These are phyloP conservation scores for Cochlearia excelsa DNA, from an alignment of 345 rosid genomes.

Conservation along the genomic window DNA sequence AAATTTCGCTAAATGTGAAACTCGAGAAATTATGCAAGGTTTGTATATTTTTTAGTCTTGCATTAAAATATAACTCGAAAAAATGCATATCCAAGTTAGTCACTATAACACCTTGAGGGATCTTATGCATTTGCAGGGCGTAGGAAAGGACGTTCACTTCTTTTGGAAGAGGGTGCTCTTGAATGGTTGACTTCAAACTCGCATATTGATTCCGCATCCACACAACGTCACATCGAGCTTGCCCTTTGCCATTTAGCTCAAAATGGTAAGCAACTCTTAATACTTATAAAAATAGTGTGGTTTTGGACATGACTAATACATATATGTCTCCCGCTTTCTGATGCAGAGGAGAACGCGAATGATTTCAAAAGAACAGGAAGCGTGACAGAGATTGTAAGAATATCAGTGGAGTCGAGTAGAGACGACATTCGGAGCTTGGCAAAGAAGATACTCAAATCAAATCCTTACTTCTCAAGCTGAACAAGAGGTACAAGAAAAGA, in stretches of 20 bases:
- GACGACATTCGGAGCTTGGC: conserved; percentile 89
- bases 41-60: conserved; percentile 14
- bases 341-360: conserved; percentile 65
- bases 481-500: conserved; percentile 12
- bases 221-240: conserved; percentile 79
- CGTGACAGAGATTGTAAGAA: conserved; percentile 53
- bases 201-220: conserved; percentile 52
- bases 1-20: conserved; percentile 94
- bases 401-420: conserved; percentile 73
- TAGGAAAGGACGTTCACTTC: conserved; percentile 72
- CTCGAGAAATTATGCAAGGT: conserved; percentile 82
- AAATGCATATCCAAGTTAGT: not conserved
- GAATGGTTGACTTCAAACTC: conserved; percentile 70
- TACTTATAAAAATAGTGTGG: not conserved
- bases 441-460: conserved; percentile 64
- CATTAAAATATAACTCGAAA: conserved; percentile 7
- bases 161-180: conserved; percentile 73
- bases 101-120: conserved; percentile 6
- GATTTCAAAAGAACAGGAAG: conserved; percentile 65
- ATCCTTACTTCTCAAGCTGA: conserved; percentile 41
- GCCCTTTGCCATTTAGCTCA: conserved; percentile 95
- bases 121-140: conserved; percentile 50
- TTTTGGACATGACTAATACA: conserved; percentile 9
- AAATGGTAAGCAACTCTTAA: conserved; percentile 49
- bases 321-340: not conserved